Evolutionary conservation across 805 yeast genomes (phyloP).

Genomic region (Kazachstania viticola): DNA sequence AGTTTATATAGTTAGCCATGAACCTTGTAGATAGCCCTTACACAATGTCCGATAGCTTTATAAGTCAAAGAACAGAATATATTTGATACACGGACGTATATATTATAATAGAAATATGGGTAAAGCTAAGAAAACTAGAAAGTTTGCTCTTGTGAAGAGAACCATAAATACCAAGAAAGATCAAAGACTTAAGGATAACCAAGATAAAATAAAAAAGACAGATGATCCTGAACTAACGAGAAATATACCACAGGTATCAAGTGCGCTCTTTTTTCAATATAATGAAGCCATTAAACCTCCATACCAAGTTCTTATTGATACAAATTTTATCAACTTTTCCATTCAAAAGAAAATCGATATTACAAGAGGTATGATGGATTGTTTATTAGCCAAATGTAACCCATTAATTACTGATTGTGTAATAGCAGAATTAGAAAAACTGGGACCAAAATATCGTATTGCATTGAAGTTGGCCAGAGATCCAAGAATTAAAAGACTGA

Average conservation of each 20-base stretch:
- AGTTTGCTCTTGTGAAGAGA: constrained; percentile 88
- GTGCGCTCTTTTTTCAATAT: constrained; percentile 89
- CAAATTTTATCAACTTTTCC: constrained; percentile 92
- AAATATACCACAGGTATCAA: constrained; percentile 84
- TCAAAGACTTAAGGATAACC: constrained; percentile 37
- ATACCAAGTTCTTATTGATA: constrained; percentile 89
- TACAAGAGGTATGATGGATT: constrained; percentile 95
- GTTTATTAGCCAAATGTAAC: constrained; percentile 86
- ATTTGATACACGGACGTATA: too few relatives aligned
- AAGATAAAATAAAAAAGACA: constrained; percentile 30
- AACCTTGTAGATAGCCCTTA: too few relatives aligned
- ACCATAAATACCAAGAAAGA: constrained; percentile 60
- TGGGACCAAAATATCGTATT: constrained; percentile 89
- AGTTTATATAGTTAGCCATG: too few relatives aligned
- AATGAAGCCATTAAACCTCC: constrained; percentile 96
- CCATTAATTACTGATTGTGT: constrained; percentile 96
- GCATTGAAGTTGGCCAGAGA: constrained; percentile 89
- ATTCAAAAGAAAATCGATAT: constrained; percentile 92
- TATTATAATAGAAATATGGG: constrained; percentile 76
- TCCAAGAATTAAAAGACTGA: constrained; percentile 77
- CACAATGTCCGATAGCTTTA: too few relatives aligned
- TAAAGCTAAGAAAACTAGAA: constrained; percentile 91
- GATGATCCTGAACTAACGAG: constrained; percentile 70
- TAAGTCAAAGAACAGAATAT: too few relatives aligned
- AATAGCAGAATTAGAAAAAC: constrained; percentile 91